Evolutionary conservation across 371 early-diverging fungal species (phyloP), one percentile per base, ranked within the genome.

Genomic region (Phascolomyces articulosus): DNA sequence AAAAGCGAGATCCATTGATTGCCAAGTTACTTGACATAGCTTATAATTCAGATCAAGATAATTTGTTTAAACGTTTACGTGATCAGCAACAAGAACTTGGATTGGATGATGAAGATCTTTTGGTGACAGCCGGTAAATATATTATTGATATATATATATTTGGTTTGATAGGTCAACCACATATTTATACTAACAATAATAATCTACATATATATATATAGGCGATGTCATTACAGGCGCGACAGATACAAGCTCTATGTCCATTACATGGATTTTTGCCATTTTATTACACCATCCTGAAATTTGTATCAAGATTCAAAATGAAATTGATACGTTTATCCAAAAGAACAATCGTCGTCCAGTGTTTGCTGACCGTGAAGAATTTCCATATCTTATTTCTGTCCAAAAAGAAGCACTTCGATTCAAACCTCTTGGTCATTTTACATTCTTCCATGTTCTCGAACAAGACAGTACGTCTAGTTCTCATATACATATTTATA

Each of bases 341-440:
- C 20, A 40, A 7, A 47, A 40, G 21, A 41, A 71, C 21, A 24
- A 28, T 24, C 44, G 66, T 34, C 29, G 68, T 7, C 74, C 74
- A 6, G 55, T 26, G 4, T 74, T 62, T 41, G 24, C 58, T 6
- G 64, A 68, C 9, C 63, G 73, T 28, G 67, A 67, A 23, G 18
- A 27, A 1, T 51, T 67, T 21, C 73, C 67, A 24, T 73, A 63
- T 48, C 24, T 44, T 24, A 34, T 67, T 16, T 66, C 65, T 20
- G 67, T 67, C 2, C 65, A 67, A 51, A 73, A 65, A 41, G 73
- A 73, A 38, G 62, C 67, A n/a, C 48, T 73, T 59, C 64, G 73
- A 18, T 67, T 60, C 56, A 62, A 65, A 4, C 65, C 65, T 6
- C 48, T 56, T 2, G 29, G 55, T 6, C 34, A 16, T 1, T 66